phyloP scores from a whole-genome alignment of 1,284 basidiomycete species.

The Cryptococcus jaspeensis region DNA sequence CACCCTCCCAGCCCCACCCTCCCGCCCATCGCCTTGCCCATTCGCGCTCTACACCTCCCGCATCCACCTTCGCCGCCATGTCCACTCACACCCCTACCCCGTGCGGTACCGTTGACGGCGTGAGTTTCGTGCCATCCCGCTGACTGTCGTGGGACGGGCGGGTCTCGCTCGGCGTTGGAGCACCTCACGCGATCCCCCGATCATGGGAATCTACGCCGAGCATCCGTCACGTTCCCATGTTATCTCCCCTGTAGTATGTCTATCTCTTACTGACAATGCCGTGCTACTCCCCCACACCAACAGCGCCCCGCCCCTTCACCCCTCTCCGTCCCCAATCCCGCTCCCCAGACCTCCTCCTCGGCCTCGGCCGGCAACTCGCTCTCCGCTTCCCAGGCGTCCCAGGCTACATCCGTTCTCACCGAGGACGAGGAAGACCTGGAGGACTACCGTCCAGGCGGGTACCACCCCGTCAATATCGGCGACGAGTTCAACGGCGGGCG shows the following conservation, averaged over 20 bases:
- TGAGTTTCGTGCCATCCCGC: not conserved
- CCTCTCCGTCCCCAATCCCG: constrained; percentile 20
- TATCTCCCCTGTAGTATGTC: too few relatives aligned
- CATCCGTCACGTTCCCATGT: too few relatives aligned
- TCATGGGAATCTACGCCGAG: too few relatives aligned
- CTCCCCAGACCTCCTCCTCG: constrained; percentile 20
- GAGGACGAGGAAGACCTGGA: constrained; percentile 54
- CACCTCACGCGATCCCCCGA: not conserved
- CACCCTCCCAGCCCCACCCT: not conserved
- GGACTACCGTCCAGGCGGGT: constrained; percentile 87
- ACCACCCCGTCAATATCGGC: constrained; percentile 94
- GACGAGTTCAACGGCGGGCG: constrained; percentile 84
- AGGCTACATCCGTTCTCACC: constrained; percentile 47
- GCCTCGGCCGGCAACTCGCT: constrained; percentile 33
- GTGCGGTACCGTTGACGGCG: not conserved
- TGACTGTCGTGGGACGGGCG: not conserved
- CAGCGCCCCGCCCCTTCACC: constrained; percentile 17
- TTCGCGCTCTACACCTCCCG: not conserved
- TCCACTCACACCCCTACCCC: not conserved
- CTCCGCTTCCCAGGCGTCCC: constrained; percentile 22
- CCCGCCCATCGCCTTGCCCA: not conserved
- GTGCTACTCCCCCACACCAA: not conserved
- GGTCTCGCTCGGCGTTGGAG: not conserved
- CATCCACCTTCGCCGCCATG: not conserved
- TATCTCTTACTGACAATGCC: not conserved